Base-by-base conservation (phyloP, 2,329 filamentous ascomycete genomes). In the Aspergillus sp. region DNA sequence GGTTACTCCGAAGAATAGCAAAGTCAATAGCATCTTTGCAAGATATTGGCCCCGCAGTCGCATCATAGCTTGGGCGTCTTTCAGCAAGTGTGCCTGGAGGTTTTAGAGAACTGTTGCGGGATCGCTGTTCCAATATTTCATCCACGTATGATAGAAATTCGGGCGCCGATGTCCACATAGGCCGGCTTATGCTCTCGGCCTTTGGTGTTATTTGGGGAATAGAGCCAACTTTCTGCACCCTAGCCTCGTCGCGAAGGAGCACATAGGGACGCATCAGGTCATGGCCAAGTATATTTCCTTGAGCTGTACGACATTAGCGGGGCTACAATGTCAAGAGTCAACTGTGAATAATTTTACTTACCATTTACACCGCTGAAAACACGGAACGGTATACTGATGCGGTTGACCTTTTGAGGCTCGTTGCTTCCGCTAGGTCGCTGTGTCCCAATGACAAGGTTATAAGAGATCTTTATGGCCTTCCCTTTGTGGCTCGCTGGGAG, bases 181-280 rank as follows among this genome's bases (percentile, higher is more conserved):
- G 67, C 41, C 67, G 68, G 58, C 70, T 74, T 47, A 74, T 70
- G 56, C 68, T 75, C 53, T 72, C 76, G 48, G 66, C 71, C 59
- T 67, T 85, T 55, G 59, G 63, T 71, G 42, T 71, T 63, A 56
- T 78, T 74, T 57, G 68, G 19, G 61, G 64, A 49, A 54, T 64
- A 13, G 65, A 65, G 37, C 80, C 80, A 45, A 85, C 65, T 44
- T 78, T 80, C 63, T 82, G 83, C 30, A 89, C 84, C 54, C 83
- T 83, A 3, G 95, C 93, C 72, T 90, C 85, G 68, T 98, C 93
- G 56, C 87, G 88, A 45, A 98, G 82, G 53, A 98, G 81, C 30
- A 98, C 90, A 70, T 98, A 96, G 0, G 95, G 95, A 40, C 87
- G 89, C 89, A 97, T 96, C 13, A 99, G 80, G 73, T 99, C 93